phyloP scores from a whole-genome alignment of 441 rosid genomes.

The Omphalea diandra region DNA sequence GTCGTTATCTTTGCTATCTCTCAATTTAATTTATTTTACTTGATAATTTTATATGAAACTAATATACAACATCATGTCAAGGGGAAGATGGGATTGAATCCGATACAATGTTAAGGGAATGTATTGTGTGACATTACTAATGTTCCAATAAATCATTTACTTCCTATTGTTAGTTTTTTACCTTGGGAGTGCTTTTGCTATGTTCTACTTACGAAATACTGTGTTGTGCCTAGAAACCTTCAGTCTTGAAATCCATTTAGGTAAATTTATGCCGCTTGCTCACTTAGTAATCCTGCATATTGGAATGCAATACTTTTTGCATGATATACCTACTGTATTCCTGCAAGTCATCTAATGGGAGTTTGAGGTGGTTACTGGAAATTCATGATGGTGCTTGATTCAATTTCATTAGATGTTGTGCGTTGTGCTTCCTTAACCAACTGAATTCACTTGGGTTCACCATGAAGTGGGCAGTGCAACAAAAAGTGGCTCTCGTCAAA shows the following conservation, averaged over 20 bases:
- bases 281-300: background rate
- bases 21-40: constrained; percentile 11
- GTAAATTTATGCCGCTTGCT: no score
- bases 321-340: background rate
- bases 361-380: background rate
- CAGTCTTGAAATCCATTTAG: no score
- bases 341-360: background rate
- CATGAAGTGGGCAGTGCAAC: background rate
- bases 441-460: background rate
- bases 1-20: constrained; percentile 14
- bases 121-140: background rate
- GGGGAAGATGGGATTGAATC: background rate
- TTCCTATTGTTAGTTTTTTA: background rate
- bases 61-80: background rate
- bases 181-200: background rate
- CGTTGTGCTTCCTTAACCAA: background rate
- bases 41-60: background rate
- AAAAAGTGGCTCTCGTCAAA: background rate
- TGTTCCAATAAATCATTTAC: background rate
- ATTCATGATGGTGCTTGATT: background rate
- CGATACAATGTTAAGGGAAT: background rate
- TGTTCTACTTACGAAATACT: background rate
- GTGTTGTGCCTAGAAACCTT: background rate
- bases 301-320: background rate
- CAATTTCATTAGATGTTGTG: background rate